phyloP scores from a whole-genome alignment of 2,329 filamentous ascomycete genomes.

The Eutypa lata region DNA sequence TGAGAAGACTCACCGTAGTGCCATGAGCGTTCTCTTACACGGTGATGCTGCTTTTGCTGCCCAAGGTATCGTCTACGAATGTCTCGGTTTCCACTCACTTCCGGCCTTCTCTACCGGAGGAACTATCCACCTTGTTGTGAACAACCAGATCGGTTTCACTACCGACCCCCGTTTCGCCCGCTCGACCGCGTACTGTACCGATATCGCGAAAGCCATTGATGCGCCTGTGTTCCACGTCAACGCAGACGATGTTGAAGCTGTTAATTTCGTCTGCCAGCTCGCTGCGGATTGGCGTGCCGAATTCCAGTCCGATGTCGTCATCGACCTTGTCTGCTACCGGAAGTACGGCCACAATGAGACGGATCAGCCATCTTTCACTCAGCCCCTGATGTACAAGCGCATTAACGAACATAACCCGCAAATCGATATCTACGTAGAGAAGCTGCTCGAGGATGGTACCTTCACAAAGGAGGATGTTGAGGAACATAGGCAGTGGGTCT shows the following conservation, averaged over 20 bases:
- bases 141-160: slow-evolving; percentile 99
- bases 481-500: slow-evolving; percentile 99
- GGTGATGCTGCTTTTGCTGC: slow-evolving; percentile 96
- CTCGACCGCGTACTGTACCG: slow-evolving; percentile 97
- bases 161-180: slow-evolving; percentile 96
- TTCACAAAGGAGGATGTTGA: slow-evolving; percentile 98
- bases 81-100: slow-evolving; percentile 93
- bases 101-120: slow-evolving; percentile 96
- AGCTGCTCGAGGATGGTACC: slow-evolving; percentile 85
- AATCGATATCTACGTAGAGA: slow-evolving; percentile 86
- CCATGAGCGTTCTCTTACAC: slow-evolving; percentile 94
- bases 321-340: slow-evolving; percentile 97
- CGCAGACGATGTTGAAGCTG: slow-evolving; percentile 94
- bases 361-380: slow-evolving; percentile 98
- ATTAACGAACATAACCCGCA: slow-evolving; percentile 81
- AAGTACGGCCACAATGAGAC: slow-evolving; percentile 99
- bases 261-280: slow-evolving; percentile 97
- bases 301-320: slow-evolving; percentile 97
- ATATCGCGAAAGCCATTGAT: slow-evolving; percentile 98
- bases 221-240: slow-evolving; percentile 99
- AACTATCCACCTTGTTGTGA: slow-evolving; percentile 94
- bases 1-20: slow-evolving; percentile 80
- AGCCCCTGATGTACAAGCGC: slow-evolving; percentile 98
- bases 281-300: slow-evolving; percentile 97
- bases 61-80: slow-evolving; percentile 97